A percentile compares a stretch with the other conserved stretches of the same genome.
phyloP scores from a whole-genome alignment of 129 eudicot genomes.

The Chrysanthemum lavandulifolium region DNA sequence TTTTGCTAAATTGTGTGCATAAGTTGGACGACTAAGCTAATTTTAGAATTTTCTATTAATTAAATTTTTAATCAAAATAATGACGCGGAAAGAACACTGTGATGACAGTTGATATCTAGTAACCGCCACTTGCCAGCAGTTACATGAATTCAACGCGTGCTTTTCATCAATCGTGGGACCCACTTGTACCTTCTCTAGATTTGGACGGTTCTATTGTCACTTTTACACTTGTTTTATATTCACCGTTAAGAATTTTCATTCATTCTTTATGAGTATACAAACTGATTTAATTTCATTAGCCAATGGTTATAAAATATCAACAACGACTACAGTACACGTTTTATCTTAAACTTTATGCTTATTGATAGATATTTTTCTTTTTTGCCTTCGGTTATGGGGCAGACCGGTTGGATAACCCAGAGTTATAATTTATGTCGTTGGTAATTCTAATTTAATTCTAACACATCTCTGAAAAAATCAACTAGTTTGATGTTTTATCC shows the following conservation, averaged over 20 bases:
- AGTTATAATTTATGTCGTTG: too few relatives aligned
- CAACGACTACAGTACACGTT: too few relatives aligned
- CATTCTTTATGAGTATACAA: not conserved
- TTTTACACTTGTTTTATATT: not conserved
- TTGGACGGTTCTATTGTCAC: constrained; percentile 9
- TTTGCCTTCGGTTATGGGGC: too few relatives aligned
- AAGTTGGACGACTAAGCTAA: too few relatives aligned
- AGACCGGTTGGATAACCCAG: too few relatives aligned
- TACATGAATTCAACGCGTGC: constrained; percentile 3
- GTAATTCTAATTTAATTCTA: too few relatives aligned
- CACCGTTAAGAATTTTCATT: not conserved
- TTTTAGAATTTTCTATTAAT: too few relatives aligned
- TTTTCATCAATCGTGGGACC: not conserved
- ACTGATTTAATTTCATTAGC: not conserved
- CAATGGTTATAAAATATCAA: not conserved
- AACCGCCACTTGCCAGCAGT: constrained; percentile 16
- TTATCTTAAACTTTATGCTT: too few relatives aligned
- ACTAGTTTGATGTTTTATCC: too few relatives aligned
- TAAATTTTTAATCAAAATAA: not conserved
- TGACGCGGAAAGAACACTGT: constrained; percentile 15
- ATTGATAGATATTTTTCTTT: too few relatives aligned
- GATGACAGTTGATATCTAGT: constrained; percentile 8
- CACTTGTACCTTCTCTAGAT: not conserved
- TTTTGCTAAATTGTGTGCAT: too few relatives aligned
- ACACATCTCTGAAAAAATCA: too few relatives aligned